Conservation (phyloP, 441 rosid genomes). For the Gossypium trilobum region DNA sequence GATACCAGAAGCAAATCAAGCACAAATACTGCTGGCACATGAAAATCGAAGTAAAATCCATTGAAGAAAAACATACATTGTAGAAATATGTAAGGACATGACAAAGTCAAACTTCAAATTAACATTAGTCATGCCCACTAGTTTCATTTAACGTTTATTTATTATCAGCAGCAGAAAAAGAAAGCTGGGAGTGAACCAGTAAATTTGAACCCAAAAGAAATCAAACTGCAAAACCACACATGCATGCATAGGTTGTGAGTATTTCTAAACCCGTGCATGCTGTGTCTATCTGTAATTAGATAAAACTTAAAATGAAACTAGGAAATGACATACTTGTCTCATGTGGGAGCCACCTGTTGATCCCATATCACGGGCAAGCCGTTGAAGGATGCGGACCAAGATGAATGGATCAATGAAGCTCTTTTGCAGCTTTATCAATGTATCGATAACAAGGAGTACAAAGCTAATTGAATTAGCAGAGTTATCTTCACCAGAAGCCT, state of each 20-base stretch:
- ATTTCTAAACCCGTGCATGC: background rate
- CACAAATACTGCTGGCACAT: background rate
- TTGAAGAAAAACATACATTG: background rate
- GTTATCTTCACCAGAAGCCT: conserved; percentile 63
- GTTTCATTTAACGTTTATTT: background rate
- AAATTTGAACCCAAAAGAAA: background rate
- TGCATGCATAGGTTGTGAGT: background rate
- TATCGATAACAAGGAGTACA: conserved; percentile 72
- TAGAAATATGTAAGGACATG: background rate
- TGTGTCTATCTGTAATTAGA: background rate
- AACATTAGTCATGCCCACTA: background rate
- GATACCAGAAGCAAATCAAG: background rate
- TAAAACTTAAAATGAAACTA: background rate
- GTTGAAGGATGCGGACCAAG: conserved; percentile 81
- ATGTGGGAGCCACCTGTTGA: conserved; percentile 59
- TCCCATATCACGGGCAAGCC: conserved; percentile 82
- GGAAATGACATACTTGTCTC: conserved; percentile 62
- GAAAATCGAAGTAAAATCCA: background rate
- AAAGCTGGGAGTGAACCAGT: background rate
- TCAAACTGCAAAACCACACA: conserved; percentile 4
- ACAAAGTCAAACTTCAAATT: background rate
- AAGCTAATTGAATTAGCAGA: conserved; percentile 69
- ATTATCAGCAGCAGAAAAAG: background rate
- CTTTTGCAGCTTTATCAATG: conserved; percentile 80
- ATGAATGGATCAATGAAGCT: conserved; percentile 56